Evolutionary conservation across 805 yeast species (phyloP).

Genomic region (Schwanniomyces occidentalis): DNA sequence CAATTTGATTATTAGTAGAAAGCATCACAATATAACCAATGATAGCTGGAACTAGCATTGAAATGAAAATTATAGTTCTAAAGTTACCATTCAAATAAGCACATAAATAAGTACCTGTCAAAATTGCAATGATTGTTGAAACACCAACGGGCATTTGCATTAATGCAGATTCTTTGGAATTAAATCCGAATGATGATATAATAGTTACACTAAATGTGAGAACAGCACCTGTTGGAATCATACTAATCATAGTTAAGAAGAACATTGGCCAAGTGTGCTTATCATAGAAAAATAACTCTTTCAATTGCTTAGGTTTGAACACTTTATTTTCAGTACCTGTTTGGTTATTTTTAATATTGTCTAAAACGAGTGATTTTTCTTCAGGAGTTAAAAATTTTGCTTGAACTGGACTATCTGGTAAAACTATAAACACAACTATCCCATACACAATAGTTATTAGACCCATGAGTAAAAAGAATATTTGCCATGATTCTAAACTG

Average conservation of each 20-base stretch:
- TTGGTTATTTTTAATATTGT: slow-evolving; percentile 47
- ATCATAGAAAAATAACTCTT: slow-evolving; percentile 47
- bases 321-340: slow-evolving; percentile 53
- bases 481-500: slow-evolving; percentile 56
- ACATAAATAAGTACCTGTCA: slow-evolving; percentile 32
- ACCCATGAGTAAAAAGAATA: slow-evolving; percentile 59
- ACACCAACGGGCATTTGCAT: slow-evolving; percentile 62
- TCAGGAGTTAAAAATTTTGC: slow-evolving; percentile 38
- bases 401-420: slow-evolving; percentile 51
- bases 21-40: slow-evolving; percentile 45
- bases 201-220: slow-evolving; percentile 55
- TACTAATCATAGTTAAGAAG: slow-evolving; percentile 44
- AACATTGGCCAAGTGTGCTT: slow-evolving; percentile 52
- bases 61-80: slow-evolving; percentile 21
- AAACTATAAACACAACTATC: slow-evolving; percentile 35
- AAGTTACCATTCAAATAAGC: slow-evolving; percentile 22
- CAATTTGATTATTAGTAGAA: slow-evolving; percentile 32
- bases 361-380: slow-evolving; percentile 44
- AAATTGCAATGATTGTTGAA: slow-evolving; percentile 36
- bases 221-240: slow-evolving; percentile 53
- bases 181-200: slow-evolving; percentile 53
- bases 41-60: slow-evolving; percentile 35
- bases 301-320: slow-evolving; percentile 45
- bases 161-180: slow-evolving; percentile 43
- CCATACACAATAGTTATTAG: slow-evolving; percentile 53